Base-by-base conservation (phyloP, 129 eudicot genomes). In the Oenanthe sinensis region DNA sequence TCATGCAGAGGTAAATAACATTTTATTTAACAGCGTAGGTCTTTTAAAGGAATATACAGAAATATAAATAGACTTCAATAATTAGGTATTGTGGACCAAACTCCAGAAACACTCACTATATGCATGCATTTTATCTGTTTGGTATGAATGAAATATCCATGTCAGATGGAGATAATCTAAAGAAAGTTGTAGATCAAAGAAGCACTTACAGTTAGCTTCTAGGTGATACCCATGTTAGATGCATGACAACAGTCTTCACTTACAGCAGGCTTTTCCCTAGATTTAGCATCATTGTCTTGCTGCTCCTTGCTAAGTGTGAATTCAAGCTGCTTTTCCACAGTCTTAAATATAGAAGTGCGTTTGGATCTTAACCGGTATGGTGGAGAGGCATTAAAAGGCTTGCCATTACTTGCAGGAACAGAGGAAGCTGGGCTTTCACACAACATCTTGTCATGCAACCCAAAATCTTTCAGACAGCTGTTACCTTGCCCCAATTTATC, bases 311-410 rank as follows among this genome's bases (percentile, higher is more conserved):
- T 87, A 13, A 71, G 60, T 85, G 92, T 78, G 80, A 92, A 95
- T 82, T 95, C 89, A 24, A 95, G 95, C 75, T 95, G 92, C 85
- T 90, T 95, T 83, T 95, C 99, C 49, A 95, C 88, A 39, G 91
- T 88, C 83, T 90, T 95, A 37, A 72, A 30, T 44, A 65, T 63
- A 22, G 92, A 87, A 65, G 88, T 92, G 47, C 99, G 85, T 74
- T 87, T 90, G 62, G 90, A 85, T 75, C 85, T 88, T 74, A 91
- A 82, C 69, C 99, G 79, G 33, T 92, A 95, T 11, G 97, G 94
- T 0, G 99, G 99, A 75, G 99, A 95, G 40, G 88, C 89, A 88
- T 90, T 87, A 58, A 83, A 86, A 8, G 90, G 33, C 76, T 83
- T 84, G 39, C 81, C 79, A 79, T 67, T 80, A 54, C 42, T 71